phyloP scores from a whole-genome alignment of 352 stramenopile species.

The Thalassiosira mediterranea region DNA sequence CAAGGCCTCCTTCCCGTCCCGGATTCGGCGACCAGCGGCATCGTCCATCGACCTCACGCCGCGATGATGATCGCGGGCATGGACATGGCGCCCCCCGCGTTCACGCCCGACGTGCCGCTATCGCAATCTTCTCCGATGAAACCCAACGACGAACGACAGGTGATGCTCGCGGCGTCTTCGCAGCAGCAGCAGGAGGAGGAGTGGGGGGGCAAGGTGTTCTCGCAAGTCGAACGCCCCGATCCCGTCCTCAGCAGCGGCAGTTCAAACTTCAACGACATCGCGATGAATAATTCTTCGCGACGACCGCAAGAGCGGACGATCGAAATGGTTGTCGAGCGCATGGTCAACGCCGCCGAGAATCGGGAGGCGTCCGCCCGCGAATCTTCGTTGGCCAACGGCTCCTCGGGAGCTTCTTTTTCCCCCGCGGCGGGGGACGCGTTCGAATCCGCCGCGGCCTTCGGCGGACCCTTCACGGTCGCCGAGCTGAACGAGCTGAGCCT shows the following conservation, averaged over 20 bases:
- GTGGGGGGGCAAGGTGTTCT: slow-evolving; percentile 18
- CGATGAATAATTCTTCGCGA: too few species aligned
- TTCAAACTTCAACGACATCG: too few species aligned
- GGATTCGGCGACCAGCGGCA: neutral
- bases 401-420: too few species aligned
- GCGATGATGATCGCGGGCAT: neutral
- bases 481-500: slow-evolving; percentile 48
- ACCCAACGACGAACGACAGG: neutral
- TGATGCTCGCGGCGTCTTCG: neutral
- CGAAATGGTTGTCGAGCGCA: slow-evolving; percentile 36
- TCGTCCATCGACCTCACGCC: neutral
- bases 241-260: neutral
- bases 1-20: neutral
- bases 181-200: neutral
- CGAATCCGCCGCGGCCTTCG: slow-evolving; percentile 12
- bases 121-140: slow-evolving; percentile 3
- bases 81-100: slow-evolving; percentile 10
- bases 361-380: slow-evolving; percentile 34
- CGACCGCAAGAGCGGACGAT: slow-evolving; percentile 3
- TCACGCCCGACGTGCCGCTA: slow-evolving; percentile 6
- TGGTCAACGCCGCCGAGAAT: slow-evolving; percentile 44
- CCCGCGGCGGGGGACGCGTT: neutral
- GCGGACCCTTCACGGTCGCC: slow-evolving; percentile 40
- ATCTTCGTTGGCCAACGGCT: slow-evolving; percentile 33
- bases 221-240: slow-evolving; percentile 8